These are phyloP conservation scores for Teunomyces lycoperdinae DNA, from an alignment of 805 yeast genomes.

Conservation along the genomic window DNA sequence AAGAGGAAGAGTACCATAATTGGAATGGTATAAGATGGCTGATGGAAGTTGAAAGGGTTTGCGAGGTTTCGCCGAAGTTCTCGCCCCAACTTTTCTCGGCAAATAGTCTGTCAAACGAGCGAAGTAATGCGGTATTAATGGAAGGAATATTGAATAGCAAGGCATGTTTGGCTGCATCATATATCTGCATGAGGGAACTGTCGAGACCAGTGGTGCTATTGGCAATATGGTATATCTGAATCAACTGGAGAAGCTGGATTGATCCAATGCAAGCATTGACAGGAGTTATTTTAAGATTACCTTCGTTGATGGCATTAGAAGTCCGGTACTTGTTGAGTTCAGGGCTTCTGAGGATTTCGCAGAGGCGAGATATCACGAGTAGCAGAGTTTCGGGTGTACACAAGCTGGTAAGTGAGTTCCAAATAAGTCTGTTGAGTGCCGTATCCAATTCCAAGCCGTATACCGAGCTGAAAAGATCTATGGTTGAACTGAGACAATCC, in stretches of 20 bases:
- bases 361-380: slow-evolving; percentile 14
- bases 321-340: slow-evolving; percentile 15
- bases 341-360: slow-evolving; percentile 20
- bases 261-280: slow-evolving; percentile 39
- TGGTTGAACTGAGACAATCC: slow-evolving; percentile 29
- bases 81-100: slow-evolving; percentile 21
- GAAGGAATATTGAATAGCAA: slow-evolving; percentile 34
- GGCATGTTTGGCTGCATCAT: slow-evolving; percentile 31
- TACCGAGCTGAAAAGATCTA: slow-evolving; percentile 48
- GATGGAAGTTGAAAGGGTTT: not conserved
- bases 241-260: slow-evolving; percentile 31
- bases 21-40: slow-evolving; percentile 27
- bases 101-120: slow-evolving; percentile 39
- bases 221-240: slow-evolving; percentile 23
- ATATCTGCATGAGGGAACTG: slow-evolving; percentile 25
- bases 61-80: slow-evolving; percentile 6
- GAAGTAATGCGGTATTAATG: slow-evolving; percentile 39
- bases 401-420: slow-evolving; percentile 40
- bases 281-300: slow-evolving; percentile 3
- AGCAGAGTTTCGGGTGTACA: slow-evolving; percentile 35
- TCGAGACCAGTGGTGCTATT: slow-evolving; percentile 21
- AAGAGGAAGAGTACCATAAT: slow-evolving; percentile 37
- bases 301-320: not conserved
- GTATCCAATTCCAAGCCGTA: slow-evolving; percentile 30
- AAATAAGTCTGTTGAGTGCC: slow-evolving; percentile 30